Percentiles rank a stretch among this genome's conserved stretches.
phyloP scores from a whole-genome alignment of 495 filamentous ascomycete species.

The Daldinia vernicosa region DNA sequence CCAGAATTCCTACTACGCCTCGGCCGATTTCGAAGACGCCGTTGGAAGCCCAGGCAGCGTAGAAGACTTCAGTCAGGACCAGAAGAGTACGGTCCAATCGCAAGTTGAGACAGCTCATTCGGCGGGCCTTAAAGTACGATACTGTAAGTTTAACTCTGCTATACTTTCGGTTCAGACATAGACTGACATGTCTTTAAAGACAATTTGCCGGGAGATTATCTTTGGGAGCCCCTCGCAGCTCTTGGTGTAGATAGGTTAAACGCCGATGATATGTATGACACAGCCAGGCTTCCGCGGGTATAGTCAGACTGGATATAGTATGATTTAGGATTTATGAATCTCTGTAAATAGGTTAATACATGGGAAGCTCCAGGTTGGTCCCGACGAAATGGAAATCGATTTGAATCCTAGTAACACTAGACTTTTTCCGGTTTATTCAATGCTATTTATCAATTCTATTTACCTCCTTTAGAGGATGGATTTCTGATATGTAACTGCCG shows the following conservation, averaged over 20 bases:
- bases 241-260: conserved; percentile 75
- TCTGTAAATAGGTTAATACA: background rate
- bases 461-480: background rate
- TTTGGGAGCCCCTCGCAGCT: conserved; percentile 71
- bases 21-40: conserved; percentile 53
- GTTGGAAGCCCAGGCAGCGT: conserved; percentile 42
- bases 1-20: conserved; percentile 60
- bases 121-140: conserved; percentile 72
- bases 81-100: conserved; percentile 63
- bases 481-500: background rate
- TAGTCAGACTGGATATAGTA: conserved; percentile 16
- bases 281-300: conserved; percentile 41
- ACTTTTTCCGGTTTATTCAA: background rate
- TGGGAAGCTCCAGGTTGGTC: background rate
- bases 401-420: background rate
- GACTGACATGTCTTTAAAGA: conserved; percentile 29
- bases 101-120: conserved; percentile 70
- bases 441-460: background rate
- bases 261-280: conserved; percentile 69
- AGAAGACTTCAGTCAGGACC: conserved; percentile 52
- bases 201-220: conserved; percentile 67
- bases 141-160: conserved; percentile 68
- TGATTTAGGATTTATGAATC: background rate
- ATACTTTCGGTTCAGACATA: conserved; percentile 53
- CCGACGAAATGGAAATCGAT: background rate